A percentile compares a stretch with the other conserved stretches of the same genome.
These are phyloP conservation scores for Rosellinia necatrix DNA, from an alignment of 2,329 filamentous ascomycete genomes.

Conservation along the genomic window DNA sequence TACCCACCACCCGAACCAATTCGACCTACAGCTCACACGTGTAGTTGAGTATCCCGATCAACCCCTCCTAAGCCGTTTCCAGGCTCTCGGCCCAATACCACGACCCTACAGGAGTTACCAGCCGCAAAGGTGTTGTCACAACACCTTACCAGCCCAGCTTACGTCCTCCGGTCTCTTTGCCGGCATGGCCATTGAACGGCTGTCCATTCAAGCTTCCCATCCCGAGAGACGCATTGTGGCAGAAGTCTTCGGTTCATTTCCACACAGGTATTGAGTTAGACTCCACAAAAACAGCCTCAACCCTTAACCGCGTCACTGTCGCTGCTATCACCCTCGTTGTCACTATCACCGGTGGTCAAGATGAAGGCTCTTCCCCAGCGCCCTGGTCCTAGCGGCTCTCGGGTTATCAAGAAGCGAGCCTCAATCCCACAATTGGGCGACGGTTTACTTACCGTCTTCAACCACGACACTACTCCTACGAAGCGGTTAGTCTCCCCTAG, in stretches of 20 bases:
- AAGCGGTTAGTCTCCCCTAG: conserved; percentile 18
- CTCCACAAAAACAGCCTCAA: neutral
- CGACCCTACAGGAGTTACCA: too few species aligned
- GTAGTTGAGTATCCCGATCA: neutral
- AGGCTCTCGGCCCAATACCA: neutral
- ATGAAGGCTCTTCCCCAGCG: conserved; percentile 28
- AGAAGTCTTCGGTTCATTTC: neutral
- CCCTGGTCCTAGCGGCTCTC: conserved; percentile 32
- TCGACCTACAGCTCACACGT: neutral
- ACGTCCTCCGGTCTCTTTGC: neutral
- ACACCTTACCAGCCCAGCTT: neutral
- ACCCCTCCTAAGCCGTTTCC: conserved; percentile 1
- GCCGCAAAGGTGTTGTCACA: neutral
- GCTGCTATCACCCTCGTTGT: too few species aligned
- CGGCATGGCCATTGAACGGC: conserved; percentile 5
- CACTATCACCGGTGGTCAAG: neutral
- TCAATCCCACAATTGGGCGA: conserved; percentile 34
- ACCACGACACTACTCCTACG: neutral
- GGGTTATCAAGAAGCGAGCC: conserved; percentile 26
- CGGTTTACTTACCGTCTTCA: conserved; percentile 25
- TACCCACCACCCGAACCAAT: neutral
- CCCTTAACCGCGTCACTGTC: neutral
- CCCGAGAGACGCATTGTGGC: neutral
- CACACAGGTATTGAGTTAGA: neutral
- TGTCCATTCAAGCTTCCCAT: neutral